Evolutionary conservation across 2,329 filamentous ascomycete species (phyloP), one percentile per base, ranked within the genome.

Genomic region (Dactylellina leptospora): DNA sequence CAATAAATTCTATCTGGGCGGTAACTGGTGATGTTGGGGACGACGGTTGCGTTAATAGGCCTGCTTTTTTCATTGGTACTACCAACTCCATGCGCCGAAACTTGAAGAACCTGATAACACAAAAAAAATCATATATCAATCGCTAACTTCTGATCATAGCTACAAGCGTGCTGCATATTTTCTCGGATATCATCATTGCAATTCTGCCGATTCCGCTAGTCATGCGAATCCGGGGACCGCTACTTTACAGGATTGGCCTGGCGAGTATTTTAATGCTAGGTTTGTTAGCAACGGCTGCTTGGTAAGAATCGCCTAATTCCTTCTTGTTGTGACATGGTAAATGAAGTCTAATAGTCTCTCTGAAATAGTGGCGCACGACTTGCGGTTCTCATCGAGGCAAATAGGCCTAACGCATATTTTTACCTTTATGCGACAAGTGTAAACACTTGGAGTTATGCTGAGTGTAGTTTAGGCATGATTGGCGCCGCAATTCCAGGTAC

Each of bases 391-490:
- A 36, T 72, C 0, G 38, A 64, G 25, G 68, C 68, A 6, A 60
- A 60, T 42, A n/a, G 30, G 3, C 9, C 22, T 6, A 2, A 20
- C 13, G 25, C 22, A 33, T 42, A 28, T 4, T 64, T 54, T 22
- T 64, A 72, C 16, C 16, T 27, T 22, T 72, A 64, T 20, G 30
- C 58, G 1, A 58, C 47, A 8, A 27, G 23, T 20, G 33, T 59
- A 4, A 55, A 59, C 25, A 54, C 45, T 16, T 64, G 59, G 68
- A 64, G 58, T 16, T 72, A 48, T 38, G 28, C 59, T 6, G 59
- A 72, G 27, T 64, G 59, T 27, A 45, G 59, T 16, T n/a, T 72
- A 8, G 68, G 68, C 2, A 59, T 72, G 20, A 72, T 72, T 42
- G 68, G 68, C 11, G 68, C 59, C 3, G 56, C 68, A 16, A 20